A percentile compares a stretch with the other conserved stretches of the same genome.
Evolutionary conservation across 2,329 filamentous ascomycete genomes (phyloP).

Genomic region (Eurotiales sp.): DNA sequence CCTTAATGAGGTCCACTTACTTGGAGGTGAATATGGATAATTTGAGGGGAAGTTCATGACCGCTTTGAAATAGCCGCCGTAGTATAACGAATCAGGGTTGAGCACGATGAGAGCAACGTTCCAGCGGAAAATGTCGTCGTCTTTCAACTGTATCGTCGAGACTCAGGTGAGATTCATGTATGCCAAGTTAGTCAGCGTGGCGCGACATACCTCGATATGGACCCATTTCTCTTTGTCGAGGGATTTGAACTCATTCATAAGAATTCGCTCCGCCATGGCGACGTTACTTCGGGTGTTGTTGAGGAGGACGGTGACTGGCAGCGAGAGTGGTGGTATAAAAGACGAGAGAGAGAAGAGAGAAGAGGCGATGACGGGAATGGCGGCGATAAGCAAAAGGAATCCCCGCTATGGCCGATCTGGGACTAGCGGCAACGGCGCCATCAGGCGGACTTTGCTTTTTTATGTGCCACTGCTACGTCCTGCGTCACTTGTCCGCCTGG

Average conservation of each 20-base stretch:
- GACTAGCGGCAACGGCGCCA: no score
- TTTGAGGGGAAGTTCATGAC: slow-evolving; percentile 83
- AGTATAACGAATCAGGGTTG: slow-evolving; percentile 86
- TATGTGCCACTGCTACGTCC: no score
- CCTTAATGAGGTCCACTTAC: no score
- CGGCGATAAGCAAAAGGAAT: not conserved
- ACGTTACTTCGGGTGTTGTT: not conserved
- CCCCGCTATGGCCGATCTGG: not conserved
- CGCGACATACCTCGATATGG: slow-evolving; percentile 67
- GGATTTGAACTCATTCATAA: slow-evolving; percentile 83
- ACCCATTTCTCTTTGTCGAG: slow-evolving; percentile 91
- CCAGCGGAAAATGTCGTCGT: slow-evolving; percentile 85
- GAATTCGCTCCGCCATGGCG: slow-evolving; percentile 61
- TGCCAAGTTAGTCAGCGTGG: not conserved
- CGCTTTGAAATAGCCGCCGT: slow-evolving; percentile 88
- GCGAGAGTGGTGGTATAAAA: not conserved
- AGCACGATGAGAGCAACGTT: slow-evolving; percentile 84
- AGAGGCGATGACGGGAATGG: not conserved
- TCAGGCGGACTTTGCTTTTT: no score
- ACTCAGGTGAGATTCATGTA: not conserved
- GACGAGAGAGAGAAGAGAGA: not conserved
- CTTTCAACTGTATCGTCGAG: slow-evolving; percentile 56
- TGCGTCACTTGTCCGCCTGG: no score
- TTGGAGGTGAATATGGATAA: slow-evolving; percentile 83
- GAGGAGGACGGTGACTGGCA: not conserved